Evolutionary conservation across 2,329 filamentous ascomycete genomes (phyloP).

Genomic region (Aureobasidium mangrovei): DNA sequence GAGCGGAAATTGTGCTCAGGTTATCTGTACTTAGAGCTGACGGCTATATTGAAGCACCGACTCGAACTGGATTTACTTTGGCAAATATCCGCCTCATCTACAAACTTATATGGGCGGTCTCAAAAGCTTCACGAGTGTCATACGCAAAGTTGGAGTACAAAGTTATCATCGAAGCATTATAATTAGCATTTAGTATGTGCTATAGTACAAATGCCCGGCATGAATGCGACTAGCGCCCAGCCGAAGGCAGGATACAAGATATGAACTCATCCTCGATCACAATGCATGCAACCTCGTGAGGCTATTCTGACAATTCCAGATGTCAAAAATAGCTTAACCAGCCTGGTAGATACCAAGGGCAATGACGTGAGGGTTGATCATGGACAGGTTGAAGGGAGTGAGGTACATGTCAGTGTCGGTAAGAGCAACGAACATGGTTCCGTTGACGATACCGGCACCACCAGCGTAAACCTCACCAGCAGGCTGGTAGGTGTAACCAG

Average conservation of each 20-base stretch:
- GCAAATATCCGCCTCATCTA: too few relatives aligned
- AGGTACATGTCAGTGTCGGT: constrained; percentile 60
- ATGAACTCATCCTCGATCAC: not conserved
- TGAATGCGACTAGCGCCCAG: not conserved
- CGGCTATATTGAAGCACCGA: too few relatives aligned
- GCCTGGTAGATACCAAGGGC: constrained; percentile 70
- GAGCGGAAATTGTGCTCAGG: too few relatives aligned
- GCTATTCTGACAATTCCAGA: not conserved
- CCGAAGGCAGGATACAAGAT: not conserved
- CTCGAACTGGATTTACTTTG: too few relatives aligned
- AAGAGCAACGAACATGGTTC: constrained; percentile 69
- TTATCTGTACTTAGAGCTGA: too few relatives aligned
- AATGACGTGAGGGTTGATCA: constrained; percentile 67
- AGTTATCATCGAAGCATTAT: not conserved
- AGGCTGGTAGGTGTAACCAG: constrained; percentile 64
- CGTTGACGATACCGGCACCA: constrained; percentile 63
- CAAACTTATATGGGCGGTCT: too few relatives aligned
- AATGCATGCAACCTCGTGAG: not conserved
- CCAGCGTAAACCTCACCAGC: constrained; percentile 57
- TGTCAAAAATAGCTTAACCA: constrained; percentile 43
- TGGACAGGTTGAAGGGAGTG: constrained; percentile 66
- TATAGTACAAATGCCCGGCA: constrained; percentile 5
- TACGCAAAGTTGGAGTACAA: not conserved
- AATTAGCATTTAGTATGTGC: constrained; percentile 9
- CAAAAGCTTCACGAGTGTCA: too few relatives aligned